Percentiles rank a stretch among this genome's conserved stretches.
phyloP scores from a whole-genome alignment of 2,329 filamentous ascomycete genomes.

The Stagonosporopsis tanaceti region DNA sequence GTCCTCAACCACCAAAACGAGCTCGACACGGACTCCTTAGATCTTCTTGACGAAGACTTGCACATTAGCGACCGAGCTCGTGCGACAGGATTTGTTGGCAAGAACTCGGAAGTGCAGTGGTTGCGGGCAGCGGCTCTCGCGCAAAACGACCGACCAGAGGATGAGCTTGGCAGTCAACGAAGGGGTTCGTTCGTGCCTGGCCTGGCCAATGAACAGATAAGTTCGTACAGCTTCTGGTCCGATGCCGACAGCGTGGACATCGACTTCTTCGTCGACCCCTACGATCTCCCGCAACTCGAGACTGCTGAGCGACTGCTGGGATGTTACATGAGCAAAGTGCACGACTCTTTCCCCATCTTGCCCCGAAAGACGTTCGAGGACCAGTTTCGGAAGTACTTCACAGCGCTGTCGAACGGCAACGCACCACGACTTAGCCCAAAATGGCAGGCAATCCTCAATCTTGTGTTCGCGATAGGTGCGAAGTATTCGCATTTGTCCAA shows the following conservation, averaged over 20 bases:
- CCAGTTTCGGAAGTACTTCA: constrained; percentile 47
- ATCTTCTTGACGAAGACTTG: constrained; percentile 41
- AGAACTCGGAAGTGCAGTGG: constrained; percentile 46
- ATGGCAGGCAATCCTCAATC: constrained; percentile 53
- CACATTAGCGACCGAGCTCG: constrained; percentile 33
- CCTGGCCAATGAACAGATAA: constrained; percentile 38
- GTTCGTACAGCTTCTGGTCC: constrained; percentile 44
- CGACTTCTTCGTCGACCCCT: constrained; percentile 39
- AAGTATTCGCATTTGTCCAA: constrained; percentile 48
- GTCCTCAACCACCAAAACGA: constrained; percentile 21
- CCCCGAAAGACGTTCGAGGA: constrained; percentile 41
- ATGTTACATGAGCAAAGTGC: constrained; percentile 51
- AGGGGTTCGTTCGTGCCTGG: constrained; percentile 13
- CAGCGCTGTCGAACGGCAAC: constrained; percentile 28
- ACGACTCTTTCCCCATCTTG: constrained; percentile 51
- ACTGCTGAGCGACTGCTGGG: constrained; percentile 44
- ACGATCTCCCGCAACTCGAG: constrained; percentile 43
- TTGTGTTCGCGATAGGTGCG: constrained; percentile 55
- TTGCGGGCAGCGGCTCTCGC: constrained; percentile 35
- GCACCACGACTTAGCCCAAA: constrained; percentile 30
- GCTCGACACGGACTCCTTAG: constrained; percentile 29
- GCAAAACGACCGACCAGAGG: constrained; percentile 28
- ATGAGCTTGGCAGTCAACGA: constrained; percentile 17
- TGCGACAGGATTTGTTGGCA: constrained; percentile 47
- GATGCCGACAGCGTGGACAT: constrained; percentile 39